Percentiles rank a stretch among this genome's conserved stretches.
These are phyloP conservation scores for Babesia gibsoni DNA, from an alignment of 169 alveolate genomes.

Conservation along the genomic window DNA sequence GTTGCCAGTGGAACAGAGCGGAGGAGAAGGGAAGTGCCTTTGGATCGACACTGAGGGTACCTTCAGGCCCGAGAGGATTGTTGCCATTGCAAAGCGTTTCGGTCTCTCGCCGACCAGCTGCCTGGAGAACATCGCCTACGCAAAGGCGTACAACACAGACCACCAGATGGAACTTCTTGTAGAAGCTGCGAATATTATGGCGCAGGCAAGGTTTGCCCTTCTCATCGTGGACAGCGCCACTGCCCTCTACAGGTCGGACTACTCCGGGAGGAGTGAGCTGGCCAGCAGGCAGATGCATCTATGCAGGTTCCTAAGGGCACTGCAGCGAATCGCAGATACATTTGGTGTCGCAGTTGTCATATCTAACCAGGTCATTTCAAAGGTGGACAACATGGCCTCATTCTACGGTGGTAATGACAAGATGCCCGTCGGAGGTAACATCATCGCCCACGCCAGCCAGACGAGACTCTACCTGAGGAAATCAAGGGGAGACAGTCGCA, in stretches of 20 bases:
- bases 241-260: constrained; percentile 97
- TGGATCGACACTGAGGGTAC: constrained; percentile 99
- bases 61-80: constrained; percentile 98
- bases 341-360: constrained; percentile 92
- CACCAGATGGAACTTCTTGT: constrained; percentile 93
- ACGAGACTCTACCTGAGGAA: constrained; percentile 91
- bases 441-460: constrained; percentile 98
- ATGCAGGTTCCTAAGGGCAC: constrained; percentile 92
- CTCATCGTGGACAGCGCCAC: constrained; percentile 97
- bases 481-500: constrained; percentile 91
- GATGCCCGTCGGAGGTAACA: constrained; percentile 96
- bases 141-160: constrained; percentile 96
- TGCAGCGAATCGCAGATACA: constrained; percentile 95
- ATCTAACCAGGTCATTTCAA: constrained; percentile 94
- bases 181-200: constrained; percentile 96
- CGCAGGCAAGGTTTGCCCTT: constrained; percentile 94
- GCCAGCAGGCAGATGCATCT: constrained; percentile 97
- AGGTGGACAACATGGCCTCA: constrained; percentile 87
- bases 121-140: constrained; percentile 96
- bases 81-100: constrained; percentile 95
- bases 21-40: constrained; percentile 98
- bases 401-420: constrained; percentile 79
- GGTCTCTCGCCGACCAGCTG: constrained; percentile 93
- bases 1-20: constrained; percentile 91
- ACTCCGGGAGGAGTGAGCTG: constrained; percentile 96